Evolutionary conservation across 139 green algal species (phyloP), one percentile per base, ranked within the genome.

Genomic region (Yamagishiella unicocca): DNA sequence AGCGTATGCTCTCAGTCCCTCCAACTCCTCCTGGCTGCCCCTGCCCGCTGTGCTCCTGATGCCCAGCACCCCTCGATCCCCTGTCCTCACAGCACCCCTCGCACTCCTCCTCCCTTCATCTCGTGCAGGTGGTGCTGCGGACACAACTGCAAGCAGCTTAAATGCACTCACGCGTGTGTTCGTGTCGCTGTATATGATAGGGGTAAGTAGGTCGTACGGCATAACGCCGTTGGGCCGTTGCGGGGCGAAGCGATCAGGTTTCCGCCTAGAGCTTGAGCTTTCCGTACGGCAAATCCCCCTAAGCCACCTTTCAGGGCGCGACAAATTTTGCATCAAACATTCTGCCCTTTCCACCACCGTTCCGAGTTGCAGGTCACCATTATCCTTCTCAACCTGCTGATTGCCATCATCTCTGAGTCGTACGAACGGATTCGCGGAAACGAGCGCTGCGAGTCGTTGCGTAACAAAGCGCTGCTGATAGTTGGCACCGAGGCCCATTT

Each of bases 341-440:
- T 58, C 50, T 58, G 50, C 12, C 50, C 12, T 58, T 58, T 25
- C 17, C 17, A 58, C 50, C n/a, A n/a, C n/a, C n/a, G n/a, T n/a
- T n/a, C 50, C 50, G 17, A 37, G 27, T 38, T 40, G 0, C 42
- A 77, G 79, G 64, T 85, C 4, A 40, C 84, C 54, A 84, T 89
- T 33, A 45, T 89, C 1, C 55, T 89, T 55, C 84, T 89, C 21
- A 89, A 78, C 58, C 55, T 89, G 72, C 84, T 89, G 1, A 84
- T 89, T n/a, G 40, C 84, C 9, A 70, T 89, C 40, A 53, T 89
- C 45, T 54, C 5, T 8, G 84, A 89, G 25, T 84, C 72, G 2
- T 89, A 89, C 58, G 58, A 72, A 9, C 31, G 61, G 4, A 84
- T 89, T n/a, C 79, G 79, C 42, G 42, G 37, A 9, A 76, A 85